Percentiles rank a stretch among this genome's conserved stretches.
Conservation (phyloP, 345 rosid species). For the Melaleuca alternifolia region DNA sequence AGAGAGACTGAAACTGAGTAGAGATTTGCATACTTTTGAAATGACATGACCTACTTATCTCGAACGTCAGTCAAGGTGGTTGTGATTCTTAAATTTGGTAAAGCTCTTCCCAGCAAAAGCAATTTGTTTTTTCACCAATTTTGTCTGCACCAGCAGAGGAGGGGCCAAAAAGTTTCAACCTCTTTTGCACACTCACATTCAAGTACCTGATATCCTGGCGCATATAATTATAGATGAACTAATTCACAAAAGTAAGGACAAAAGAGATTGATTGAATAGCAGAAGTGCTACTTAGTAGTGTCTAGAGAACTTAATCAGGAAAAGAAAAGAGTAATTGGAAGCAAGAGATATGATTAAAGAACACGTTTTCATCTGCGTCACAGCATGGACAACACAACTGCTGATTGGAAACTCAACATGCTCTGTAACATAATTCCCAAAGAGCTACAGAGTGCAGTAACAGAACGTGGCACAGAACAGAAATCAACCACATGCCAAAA, state of each 20-base stretch:
- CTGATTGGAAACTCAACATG: not conserved
- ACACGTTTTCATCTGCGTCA: not conserved
- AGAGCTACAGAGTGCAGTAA: not conserved
- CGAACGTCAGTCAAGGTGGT: not conserved
- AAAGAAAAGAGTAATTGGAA: not conserved
- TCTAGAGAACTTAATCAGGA: not conserved
- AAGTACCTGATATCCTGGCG: not conserved
- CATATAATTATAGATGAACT: not conserved
- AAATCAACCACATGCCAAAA: not conserved
- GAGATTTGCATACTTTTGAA: not conserved
- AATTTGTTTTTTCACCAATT: not conserved
- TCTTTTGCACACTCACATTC: not conserved
- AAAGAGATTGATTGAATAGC: too few species aligned
- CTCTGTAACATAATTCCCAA: not conserved
- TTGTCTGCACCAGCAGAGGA: not conserved
- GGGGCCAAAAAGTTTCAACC: not conserved
- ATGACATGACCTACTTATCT: not conserved
- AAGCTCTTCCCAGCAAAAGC: not conserved
- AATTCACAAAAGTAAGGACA: not conserved
- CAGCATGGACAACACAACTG: not conserved
- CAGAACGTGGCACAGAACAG: not conserved
- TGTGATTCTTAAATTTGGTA: not conserved
- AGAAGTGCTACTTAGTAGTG: too few species aligned
- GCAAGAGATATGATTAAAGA: not conserved
- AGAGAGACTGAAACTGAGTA: not conserved